phyloP scores from a whole-genome alignment of 2,329 filamentous ascomycete species.

The Trichoderma harzianum region DNA sequence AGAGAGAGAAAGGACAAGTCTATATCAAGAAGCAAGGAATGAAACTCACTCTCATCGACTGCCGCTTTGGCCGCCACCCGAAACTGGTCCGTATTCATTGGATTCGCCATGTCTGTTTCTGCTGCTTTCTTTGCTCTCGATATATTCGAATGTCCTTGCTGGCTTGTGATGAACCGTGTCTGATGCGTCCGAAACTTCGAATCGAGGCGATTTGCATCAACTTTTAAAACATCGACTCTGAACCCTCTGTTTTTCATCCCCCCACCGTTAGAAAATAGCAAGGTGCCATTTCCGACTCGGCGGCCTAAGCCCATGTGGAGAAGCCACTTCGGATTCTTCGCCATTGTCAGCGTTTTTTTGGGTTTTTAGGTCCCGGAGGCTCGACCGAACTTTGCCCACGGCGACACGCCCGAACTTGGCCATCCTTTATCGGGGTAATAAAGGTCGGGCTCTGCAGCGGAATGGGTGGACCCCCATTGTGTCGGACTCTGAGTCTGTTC shows the following conservation, averaged over 20 bases:
- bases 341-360: not conserved
- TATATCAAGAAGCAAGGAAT: not conserved
- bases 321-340: slow-evolving; percentile 3
- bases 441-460: slow-evolving; percentile 13
- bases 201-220: not conserved
- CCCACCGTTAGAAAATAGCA: slow-evolving; percentile 1
- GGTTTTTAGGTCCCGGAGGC: not conserved
- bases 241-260: not conserved
- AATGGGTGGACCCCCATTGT: not conserved
- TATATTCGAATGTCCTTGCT: not conserved
- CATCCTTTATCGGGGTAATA: slow-evolving; percentile 17
- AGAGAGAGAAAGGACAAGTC: not conserved
- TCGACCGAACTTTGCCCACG: not conserved
- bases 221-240: not conserved
- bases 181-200: not conserved
- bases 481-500: not conserved
- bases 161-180: not conserved
- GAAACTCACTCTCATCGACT: slow-evolving; percentile 73
- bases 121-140: not conserved
- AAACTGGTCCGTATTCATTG: slow-evolving; percentile 79
- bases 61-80: slow-evolving; percentile 70
- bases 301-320: slow-evolving; percentile 1
- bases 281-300: not conserved
- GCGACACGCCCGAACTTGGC: not conserved
- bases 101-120: not conserved